phyloP scores from a whole-genome alignment of 768 basidiomycete genomes.

The Ramaria rubella region DNA sequence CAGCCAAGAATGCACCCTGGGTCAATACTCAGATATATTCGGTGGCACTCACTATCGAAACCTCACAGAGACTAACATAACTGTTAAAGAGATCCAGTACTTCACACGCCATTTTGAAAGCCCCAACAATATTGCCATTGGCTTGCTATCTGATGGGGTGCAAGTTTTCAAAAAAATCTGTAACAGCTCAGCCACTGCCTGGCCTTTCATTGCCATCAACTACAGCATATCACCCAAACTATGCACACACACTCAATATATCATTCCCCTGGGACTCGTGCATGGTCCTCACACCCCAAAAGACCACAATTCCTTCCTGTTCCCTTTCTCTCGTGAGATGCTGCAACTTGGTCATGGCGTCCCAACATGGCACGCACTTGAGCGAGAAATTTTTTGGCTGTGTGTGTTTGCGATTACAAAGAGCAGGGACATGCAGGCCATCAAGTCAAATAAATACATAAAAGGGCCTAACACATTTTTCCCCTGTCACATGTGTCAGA shows the following conservation, averaged over 20 bases:
- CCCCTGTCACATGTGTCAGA: background rate
- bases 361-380: background rate
- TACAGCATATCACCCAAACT: slow-evolving; percentile 18
- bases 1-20: slow-evolving; percentile 17
- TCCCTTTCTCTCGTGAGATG: slow-evolving; percentile 17
- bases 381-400: background rate
- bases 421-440: background rate
- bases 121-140: slow-evolving; percentile 36
- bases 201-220: slow-evolving; percentile 13
- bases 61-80: slow-evolving; percentile 15
- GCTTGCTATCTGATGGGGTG: slow-evolving; percentile 39
- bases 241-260: slow-evolving; percentile 14
- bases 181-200: slow-evolving; percentile 12
- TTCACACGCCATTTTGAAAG: slow-evolving; percentile 31
- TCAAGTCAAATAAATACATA: slow-evolving; percentile 1
- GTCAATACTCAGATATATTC: slow-evolving; percentile 11
- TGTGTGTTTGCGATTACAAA: background rate
- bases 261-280: slow-evolving; percentile 18
- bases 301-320: slow-evolving; percentile 18
- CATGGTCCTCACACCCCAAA: slow-evolving; percentile 16
- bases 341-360: slow-evolving; percentile 20
- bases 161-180: slow-evolving; percentile 16
- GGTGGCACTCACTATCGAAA: slow-evolving; percentile 20
- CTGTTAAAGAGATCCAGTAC: slow-evolving; percentile 20
- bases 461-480: background rate